phyloP scores from a whole-genome alignment of 257 asterid species.

The Forsythia suspensa region DNA sequence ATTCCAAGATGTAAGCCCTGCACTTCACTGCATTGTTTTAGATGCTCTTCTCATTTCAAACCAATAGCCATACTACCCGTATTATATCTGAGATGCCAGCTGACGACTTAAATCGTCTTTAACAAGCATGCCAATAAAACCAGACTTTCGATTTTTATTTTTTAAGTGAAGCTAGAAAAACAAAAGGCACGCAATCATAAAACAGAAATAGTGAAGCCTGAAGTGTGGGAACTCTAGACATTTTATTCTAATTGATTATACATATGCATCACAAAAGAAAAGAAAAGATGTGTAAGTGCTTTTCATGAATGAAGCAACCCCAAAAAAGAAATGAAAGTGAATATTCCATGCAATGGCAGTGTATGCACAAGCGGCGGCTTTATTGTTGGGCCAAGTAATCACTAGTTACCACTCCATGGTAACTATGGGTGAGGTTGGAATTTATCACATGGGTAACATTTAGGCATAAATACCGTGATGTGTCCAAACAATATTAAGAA shows the following conservation, averaged over 20 bases:
- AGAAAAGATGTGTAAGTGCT: not conserved
- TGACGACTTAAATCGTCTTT: not conserved
- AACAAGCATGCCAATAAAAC: not conserved
- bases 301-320: not conserved
- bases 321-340: not conserved
- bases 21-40: not conserved
- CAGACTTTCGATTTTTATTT: not conserved
- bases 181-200: not conserved
- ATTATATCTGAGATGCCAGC: not conserved
- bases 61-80: not conserved
- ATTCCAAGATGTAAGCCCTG: not conserved
- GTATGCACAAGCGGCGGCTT: not conserved
- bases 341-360: not conserved
- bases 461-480: no score
- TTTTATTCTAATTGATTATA: not conserved
- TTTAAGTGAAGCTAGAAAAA: not conserved
- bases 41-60: not conserved
- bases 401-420: not conserved
- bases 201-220: not conserved
- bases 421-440: not conserved
- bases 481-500: no score
- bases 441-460: not conserved
- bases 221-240: not conserved
- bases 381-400: not conserved
- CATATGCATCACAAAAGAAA: not conserved